Evolutionary conservation across 1,284 basidiomycete species (phyloP), one percentile per base, ranked within the genome.

Genomic region (Heterobasidion occidentale): DNA sequence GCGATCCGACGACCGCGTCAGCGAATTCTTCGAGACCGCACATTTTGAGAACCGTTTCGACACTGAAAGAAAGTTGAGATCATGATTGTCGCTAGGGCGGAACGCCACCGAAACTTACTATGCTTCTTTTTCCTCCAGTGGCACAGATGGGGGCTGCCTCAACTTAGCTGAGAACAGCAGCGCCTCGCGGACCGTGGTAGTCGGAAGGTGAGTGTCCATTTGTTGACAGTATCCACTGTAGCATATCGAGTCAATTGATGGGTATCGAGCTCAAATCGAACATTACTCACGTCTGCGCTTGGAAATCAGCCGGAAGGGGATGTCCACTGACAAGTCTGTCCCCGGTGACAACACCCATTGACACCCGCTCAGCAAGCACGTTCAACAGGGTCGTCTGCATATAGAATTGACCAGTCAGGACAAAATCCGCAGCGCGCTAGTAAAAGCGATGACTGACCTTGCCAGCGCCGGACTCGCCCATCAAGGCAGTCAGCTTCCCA

Each of bases 171-270:
- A 90, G 73, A 95, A 94, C 20, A 81, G 71, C 0, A 97, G 72
- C 0, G 93, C 90, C 65, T 97, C 93, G 34, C 91, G 80, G 7
- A 96, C 92, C 7, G 87, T 90, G n/a, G 77, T 74, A 12, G 79
- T 83, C 0, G 79, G 72, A n/a, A 87, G 70, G 65, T 92, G 89
- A 0, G 86, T 84, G 70, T 93, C 91, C 73, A 84, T 86, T 66
- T 93, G 90, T 64, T 92, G 89, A 55, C 83, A 86, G 64, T 92
- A 92, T 0, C 87, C 88, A 17, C 77, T 80, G 50, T 7, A 47
- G 11, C 12, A 36, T 34, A 49, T 14, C 34, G 65, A 58, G 20
- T 36, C 49, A 51, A 20, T 56, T 17, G 42, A 15, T 46, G 44
- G 9, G 11, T 15, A 56, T 9, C 19, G 19, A 7, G 17, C 6